Base-by-base conservation (phyloP, 768 basidiomycete genomes). In the Leccinum fibrillosum region DNA sequence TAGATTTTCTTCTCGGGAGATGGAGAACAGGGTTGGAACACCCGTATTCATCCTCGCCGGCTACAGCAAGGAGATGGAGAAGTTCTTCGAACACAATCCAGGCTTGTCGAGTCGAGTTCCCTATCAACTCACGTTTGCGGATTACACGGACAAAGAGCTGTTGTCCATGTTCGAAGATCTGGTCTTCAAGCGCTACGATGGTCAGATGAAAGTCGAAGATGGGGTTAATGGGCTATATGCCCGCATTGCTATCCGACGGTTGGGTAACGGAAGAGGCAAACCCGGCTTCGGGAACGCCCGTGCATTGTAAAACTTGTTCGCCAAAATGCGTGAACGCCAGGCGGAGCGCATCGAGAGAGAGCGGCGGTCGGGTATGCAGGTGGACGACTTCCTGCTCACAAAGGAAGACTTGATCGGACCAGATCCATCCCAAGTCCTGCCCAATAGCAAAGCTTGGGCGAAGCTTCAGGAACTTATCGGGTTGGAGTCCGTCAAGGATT, bases 11-110 rank as follows among this genome's bases (percentile, higher is more conserved):
- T 1, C 77, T 90, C 4, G 86, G 0, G 87, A 89, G 66, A 89
- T 89, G 85, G 86, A 89, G 63, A 88, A 89, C 69, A 77, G 78
- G 28, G 76, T 84, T 4, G 88, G 86, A 8, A 82, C 75, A 10
- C 64, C 88, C 15, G 84, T 88, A 4, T 90, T 89, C 71, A 84
- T 90, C 60, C 74, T 90, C 9, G 88, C 88, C 0, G 88, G 88
- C 4, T 90, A 90, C 66, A 80, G 74, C 68, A 85, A 81, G 56
- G 76, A 90, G 67, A 89, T 89, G 88, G 88, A 90, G 60, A 84
- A 78, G 52, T 89, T 90, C 72, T 89, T 89, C 59, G 85, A 88
- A 58, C 87, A 88, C 62, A 90, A 90, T 59, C 87, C 88, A 2
- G 88, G 88, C 1, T 62, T 90, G 5, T 70, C 73, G 3, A 89